A percentile compares a stretch with the other conserved stretches of the same genome.
These are phyloP conservation scores for Chytriomyces sp. DNA, from an alignment of 192 early-diverging fungal genomes.

Conservation along the genomic window DNA sequence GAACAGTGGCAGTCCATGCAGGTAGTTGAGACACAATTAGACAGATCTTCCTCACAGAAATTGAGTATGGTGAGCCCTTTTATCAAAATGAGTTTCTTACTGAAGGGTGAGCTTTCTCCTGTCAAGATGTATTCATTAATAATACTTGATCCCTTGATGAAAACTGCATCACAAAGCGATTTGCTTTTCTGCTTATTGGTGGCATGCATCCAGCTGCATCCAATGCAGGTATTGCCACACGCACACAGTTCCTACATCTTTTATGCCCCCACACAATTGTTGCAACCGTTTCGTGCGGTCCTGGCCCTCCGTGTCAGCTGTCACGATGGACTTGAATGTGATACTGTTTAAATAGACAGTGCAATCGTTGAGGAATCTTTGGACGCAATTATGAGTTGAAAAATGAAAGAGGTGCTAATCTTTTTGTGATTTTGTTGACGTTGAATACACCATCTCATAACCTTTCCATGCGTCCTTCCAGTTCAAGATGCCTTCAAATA, in stretches of 20 bases:
- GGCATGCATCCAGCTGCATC: slow-evolving; percentile 57
- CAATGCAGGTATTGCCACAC: slow-evolving; percentile 65
- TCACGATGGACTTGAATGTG: slow-evolving; percentile 78
- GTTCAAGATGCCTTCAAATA: slow-evolving; percentile 51
- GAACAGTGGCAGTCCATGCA: too few relatives aligned
- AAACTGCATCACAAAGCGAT: slow-evolving; percentile 89
- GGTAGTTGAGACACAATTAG: too few relatives aligned
- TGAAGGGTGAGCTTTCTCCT: slow-evolving; percentile 93
- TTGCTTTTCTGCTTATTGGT: slow-evolving; percentile 26
- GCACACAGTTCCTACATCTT: slow-evolving; percentile 78
- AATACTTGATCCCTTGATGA: slow-evolving; percentile 93
- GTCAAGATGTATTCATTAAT: slow-evolving; percentile 98
- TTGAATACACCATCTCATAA: slow-evolving; percentile 49
- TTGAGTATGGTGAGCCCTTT: slow-evolving; percentile 65
- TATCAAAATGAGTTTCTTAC: slow-evolving; percentile 79
- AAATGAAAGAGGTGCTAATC: slow-evolving; percentile 59
- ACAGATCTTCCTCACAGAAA: slow-evolving; percentile 64
- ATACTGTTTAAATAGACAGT: slow-evolving; percentile 96
- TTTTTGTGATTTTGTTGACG: slow-evolving; percentile 56
- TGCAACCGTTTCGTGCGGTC: slow-evolving; percentile 74
- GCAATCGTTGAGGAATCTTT: slow-evolving; percentile 86
- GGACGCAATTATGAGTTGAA: slow-evolving; percentile 55
- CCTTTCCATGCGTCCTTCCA: slow-evolving; percentile 59
- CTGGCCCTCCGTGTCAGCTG: slow-evolving; percentile 77
- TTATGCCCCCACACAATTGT: slow-evolving; percentile 86